Percentiles rank a stretch among this genome's conserved stretches.
These are phyloP conservation scores for Parathielavia appendiculata DNA, from an alignment of 495 filamentous ascomycete species.

Conservation along the genomic window DNA sequence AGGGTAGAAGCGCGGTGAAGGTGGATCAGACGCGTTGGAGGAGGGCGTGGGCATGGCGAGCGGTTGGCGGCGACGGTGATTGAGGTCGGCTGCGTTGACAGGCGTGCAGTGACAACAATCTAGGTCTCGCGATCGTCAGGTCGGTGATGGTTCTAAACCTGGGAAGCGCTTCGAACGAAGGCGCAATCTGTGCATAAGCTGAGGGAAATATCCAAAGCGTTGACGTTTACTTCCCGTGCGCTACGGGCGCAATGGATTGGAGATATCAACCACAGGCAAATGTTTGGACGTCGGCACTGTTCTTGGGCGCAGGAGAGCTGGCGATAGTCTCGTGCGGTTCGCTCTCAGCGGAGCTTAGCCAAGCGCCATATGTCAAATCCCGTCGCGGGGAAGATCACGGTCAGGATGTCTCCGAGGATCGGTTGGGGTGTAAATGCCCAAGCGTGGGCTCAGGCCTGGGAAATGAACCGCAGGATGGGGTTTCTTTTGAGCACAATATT, in stretches of 20 bases:
- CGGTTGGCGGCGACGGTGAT: not conserved
- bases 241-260: slow-evolving; percentile 9
- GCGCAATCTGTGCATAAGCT: not conserved
- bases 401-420: not conserved
- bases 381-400: slow-evolving; percentile 9
- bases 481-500: not conserved
- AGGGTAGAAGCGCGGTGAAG: slow-evolving; percentile 36
- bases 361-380: slow-evolving; percentile 7
- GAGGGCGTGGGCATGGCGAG: slow-evolving; percentile 50
- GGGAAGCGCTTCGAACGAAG: not conserved
- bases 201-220: not conserved
- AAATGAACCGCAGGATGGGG: not conserved
- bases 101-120: not conserved
- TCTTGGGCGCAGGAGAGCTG: slow-evolving; percentile 2
- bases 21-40: slow-evolving; percentile 36
- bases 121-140: not conserved
- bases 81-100: not conserved
- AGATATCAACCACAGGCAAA: not conserved
- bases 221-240: not conserved
- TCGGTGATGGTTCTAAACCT: not conserved
- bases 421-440: not conserved
- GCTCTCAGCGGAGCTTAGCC: slow-evolving; percentile 13
- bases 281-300: not conserved
- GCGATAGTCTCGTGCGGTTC: slow-evolving; percentile 14
- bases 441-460: not conserved